Evolutionary conservation across 2,329 filamentous ascomycete genomes (phyloP).

Genomic region (Aspergillus fischeri): DNA sequence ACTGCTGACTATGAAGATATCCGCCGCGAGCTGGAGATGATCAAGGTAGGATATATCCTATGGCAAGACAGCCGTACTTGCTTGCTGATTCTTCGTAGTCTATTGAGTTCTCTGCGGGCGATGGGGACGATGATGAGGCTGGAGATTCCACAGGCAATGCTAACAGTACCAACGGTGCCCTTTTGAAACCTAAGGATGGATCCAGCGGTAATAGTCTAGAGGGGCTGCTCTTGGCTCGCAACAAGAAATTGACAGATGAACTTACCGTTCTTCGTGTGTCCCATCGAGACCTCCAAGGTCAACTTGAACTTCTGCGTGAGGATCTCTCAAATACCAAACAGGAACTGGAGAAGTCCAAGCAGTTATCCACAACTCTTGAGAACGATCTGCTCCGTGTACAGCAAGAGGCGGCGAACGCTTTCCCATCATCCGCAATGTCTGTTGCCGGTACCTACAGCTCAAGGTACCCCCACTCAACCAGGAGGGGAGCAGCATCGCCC

Average conservation of each 20-base stretch:
- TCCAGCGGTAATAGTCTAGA: conserved; percentile 67
- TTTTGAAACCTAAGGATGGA: conserved; percentile 55
- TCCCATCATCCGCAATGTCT: conserved; percentile 80
- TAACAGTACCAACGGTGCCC: conserved; percentile 44
- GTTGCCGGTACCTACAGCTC: conserved; percentile 88
- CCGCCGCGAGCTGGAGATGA: conserved; percentile 90
- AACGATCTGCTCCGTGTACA: conserved; percentile 87
- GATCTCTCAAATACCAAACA: conserved; percentile 78
- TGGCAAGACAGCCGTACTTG: not conserved
- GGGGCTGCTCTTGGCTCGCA: conserved; percentile 83
- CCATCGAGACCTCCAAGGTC: conserved; percentile 81
- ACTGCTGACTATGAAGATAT: conserved; percentile 95
- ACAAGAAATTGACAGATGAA: conserved; percentile 95
- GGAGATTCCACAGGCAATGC: conserved; percentile 41
- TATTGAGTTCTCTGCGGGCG: conserved; percentile 91
- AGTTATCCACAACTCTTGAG: conserved; percentile 83
- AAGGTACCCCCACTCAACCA: conserved; percentile 68
- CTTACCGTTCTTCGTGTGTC: conserved; percentile 89
- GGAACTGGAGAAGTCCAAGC: conserved; percentile 79
- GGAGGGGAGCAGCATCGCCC: conserved; percentile 71
- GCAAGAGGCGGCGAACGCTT: conserved; percentile 74
- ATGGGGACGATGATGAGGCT: conserved; percentile 68
- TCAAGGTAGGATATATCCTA: conserved; percentile 57
- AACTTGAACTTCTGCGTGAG: conserved; percentile 75
- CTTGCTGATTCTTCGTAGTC: conserved; percentile 48